Evolutionary conservation across 2,329 filamentous ascomycete genomes (phyloP).

Genomic region (Coniochaeta prunicola): DNA sequence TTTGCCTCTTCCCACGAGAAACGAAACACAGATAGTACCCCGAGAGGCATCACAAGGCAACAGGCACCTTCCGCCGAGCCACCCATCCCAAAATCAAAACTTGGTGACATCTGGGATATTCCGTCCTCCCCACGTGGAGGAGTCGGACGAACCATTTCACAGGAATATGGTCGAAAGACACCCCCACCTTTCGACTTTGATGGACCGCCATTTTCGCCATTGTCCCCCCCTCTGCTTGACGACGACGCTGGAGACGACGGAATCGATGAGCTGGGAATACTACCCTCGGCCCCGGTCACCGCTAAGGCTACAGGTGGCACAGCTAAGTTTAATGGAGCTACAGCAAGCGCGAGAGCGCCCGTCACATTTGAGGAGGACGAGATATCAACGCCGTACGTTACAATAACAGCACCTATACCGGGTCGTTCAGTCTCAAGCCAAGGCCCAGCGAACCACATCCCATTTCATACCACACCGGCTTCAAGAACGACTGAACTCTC

Average conservation of each 20-base stretch:
- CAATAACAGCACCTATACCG: slow-evolving; percentile 19
- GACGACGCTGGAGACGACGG: not conserved
- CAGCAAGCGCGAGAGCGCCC: not conserved
- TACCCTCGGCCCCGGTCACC: not conserved
- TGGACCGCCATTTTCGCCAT: not conserved
- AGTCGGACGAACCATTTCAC: not conserved
- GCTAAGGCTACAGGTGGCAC: not conserved
- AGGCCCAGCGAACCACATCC: not conserved
- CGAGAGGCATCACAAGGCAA: not conserved
- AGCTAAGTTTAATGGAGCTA: not conserved
- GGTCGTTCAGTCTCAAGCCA: not conserved
- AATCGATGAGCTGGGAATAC: not conserved
- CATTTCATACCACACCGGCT: not conserved
- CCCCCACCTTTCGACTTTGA: not conserved
- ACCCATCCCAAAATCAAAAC: not conserved
- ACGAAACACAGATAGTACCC: not conserved
- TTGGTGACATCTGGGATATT: not conserved
- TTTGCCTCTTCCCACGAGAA: slow-evolving; percentile 11
- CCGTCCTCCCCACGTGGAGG: not conserved
- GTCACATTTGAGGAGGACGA: slow-evolving; percentile 19
- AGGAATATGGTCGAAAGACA: not conserved
- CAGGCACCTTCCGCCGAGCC: not conserved
- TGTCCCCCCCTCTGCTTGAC: not conserved
- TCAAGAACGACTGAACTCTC: not conserved
- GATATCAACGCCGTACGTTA: slow-evolving; percentile 29